Evolutionary conservation across 1,139 yeast genomes (phyloP), one percentile per base, ranked within the genome.

Genomic region (Protomyces inundatus): DNA sequence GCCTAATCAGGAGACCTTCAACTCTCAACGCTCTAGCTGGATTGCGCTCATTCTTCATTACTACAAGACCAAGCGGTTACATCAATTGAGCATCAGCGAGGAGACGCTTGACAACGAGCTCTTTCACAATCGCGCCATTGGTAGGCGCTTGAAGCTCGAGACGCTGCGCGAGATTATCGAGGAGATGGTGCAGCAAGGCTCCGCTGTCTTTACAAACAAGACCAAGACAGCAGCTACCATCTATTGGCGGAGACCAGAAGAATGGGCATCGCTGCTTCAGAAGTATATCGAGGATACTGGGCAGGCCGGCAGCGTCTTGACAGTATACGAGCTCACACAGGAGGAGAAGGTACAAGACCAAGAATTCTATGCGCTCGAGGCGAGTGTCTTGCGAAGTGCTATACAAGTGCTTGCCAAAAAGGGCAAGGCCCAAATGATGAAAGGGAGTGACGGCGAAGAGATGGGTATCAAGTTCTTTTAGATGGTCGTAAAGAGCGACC

Each of bases 1-100:
- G 74, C 90, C 95, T 45, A 93, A 93, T 71, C 82, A 84, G 54
- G 84, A 89, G 23, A 86, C 95, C 2, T 82, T 88, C 77, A 80
- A 82, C 46, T 85, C 90, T 32, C 98, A 93, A 71, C 73, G 82
- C 34, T 74, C 76, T 23, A 81, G 82, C 62, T 87, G 93, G 93
- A 75, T 75, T 10, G 76, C 80, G 66, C 79, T 80, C 72, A 80
- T 81, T 57, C 73, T 87, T 34, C 78, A 80, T 4, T 88, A 83
- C 70, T 87, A 95, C 72, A 80, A 82, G 69, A 78, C 76, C 67
- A 77, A 84, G 69, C 79, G 79, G 65, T 78, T 84, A 14, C 84
- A 84, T 83, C 75, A 77, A 30, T 71, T 84, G 64, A 76, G 77
- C 36, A 70, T 74, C 35, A 76, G 75, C 42, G 66, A 66, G 50